Conservation (phyloP, 2,329 filamentous ascomycete species). For the Teratosphaeria zuluensis region DNA sequence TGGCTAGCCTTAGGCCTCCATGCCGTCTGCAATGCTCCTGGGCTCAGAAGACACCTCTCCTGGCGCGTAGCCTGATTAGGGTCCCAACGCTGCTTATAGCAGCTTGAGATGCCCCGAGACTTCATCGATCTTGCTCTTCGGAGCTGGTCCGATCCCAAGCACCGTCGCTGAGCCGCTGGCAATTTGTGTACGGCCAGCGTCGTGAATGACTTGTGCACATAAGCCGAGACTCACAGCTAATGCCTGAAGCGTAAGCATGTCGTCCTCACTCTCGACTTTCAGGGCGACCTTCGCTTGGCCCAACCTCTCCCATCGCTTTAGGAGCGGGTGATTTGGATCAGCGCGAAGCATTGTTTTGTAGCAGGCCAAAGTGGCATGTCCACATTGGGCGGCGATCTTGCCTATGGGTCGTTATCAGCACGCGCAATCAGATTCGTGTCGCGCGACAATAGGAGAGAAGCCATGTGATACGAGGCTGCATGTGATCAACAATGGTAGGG, state of each 20-base stretch:
- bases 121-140: conserved; percentile 75
- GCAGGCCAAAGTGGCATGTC: conserved; percentile 92
- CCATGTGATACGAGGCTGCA: background rate
- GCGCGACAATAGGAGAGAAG: background rate
- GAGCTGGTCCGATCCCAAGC: conserved; percentile 63
- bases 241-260: conserved; percentile 63
- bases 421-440: background rate
- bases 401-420: conserved; percentile 43
- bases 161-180: conserved; percentile 87
- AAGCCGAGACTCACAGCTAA: conserved; percentile 75
- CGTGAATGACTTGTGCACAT: conserved; percentile 80
- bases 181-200: conserved; percentile 96
- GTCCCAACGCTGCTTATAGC: conserved; percentile 43
- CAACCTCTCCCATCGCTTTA: conserved; percentile 73
- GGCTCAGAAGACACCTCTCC: background rate
- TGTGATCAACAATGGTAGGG: background rate
- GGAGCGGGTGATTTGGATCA: conserved; percentile 48
- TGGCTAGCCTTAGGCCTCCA: background rate
- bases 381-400: conserved; percentile 93
- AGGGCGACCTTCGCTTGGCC: conserved; percentile 75
- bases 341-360: conserved; percentile 69
- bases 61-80: background rate
- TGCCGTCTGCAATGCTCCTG: background rate
- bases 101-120: conserved; percentile 80
- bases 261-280: conserved; percentile 78